phyloP scores from a whole-genome alignment of 176 grass and related monocot species.

The Aegilops bicornis region DNA sequence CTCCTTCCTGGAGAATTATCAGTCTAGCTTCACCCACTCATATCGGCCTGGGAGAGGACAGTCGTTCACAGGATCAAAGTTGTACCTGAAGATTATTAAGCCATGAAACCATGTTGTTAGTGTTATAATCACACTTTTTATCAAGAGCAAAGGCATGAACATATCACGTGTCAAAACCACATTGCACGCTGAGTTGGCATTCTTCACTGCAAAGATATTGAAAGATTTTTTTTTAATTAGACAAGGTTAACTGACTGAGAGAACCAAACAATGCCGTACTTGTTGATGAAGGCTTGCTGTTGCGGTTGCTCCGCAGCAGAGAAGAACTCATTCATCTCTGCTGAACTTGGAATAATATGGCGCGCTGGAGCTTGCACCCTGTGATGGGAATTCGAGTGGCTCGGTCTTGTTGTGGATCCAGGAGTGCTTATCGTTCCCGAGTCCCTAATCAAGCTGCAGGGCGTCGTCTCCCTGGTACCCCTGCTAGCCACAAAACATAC shows the following conservation, averaged over 20 bases:
- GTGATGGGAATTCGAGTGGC: constrained; percentile 5
- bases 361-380: constrained; percentile 1
- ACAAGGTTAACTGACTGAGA: not conserved
- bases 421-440: constrained; percentile 25
- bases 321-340: constrained; percentile 48
- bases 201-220: not conserved
- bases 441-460: constrained; percentile 52
- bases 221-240: too few relatives aligned
- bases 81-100: constrained; percentile 52
- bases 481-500: constrained; percentile 23
- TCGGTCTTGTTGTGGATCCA: constrained; percentile 42
- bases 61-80: constrained; percentile 57
- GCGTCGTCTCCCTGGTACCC: constrained; percentile 46
- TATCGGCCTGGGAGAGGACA: constrained; percentile 52
- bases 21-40: constrained; percentile 63
- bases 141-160: not conserved
- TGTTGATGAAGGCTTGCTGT: constrained; percentile 50
- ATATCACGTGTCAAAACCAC: too few relatives aligned
- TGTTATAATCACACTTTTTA: not conserved
- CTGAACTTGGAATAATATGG: constrained; percentile 17
- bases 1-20: constrained; percentile 1
- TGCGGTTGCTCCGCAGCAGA: constrained; percentile 22
- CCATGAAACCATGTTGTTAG: not conserved
- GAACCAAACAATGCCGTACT: constrained; percentile 30
- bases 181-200: too few relatives aligned